These are phyloP conservation scores for Penicillium sp. DNA, from an alignment of 2,329 filamentous ascomycete species.

Conservation along the genomic window DNA sequence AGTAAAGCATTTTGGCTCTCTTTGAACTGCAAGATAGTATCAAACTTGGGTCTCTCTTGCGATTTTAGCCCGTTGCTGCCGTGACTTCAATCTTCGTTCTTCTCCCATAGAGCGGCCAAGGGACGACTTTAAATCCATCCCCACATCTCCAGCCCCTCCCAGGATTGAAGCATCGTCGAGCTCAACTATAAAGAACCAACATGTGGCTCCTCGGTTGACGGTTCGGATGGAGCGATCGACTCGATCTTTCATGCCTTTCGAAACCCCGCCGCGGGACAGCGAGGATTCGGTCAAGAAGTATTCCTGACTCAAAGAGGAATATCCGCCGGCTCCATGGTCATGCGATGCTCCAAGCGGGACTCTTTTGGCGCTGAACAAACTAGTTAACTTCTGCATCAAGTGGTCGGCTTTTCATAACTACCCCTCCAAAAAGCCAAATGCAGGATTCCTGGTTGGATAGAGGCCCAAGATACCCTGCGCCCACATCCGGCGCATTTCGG, in stretches of 20 bases:
- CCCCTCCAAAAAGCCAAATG: background rate
- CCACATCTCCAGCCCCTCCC: slow-evolving; percentile 4
- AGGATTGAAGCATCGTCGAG: background rate
- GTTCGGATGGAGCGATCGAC: background rate
- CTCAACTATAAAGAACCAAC: background rate
- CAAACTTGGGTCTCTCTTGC: background rate
- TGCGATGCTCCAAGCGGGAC: background rate
- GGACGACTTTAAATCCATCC: slow-evolving; percentile 7
- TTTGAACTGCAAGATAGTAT: background rate
- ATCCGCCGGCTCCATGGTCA: slow-evolving; percentile 13
- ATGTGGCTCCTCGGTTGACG: slow-evolving; percentile 19
- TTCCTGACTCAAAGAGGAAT: slow-evolving; percentile 16
- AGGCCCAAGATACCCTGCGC: background rate
- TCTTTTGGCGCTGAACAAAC: background rate
- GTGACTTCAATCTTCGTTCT: background rate
- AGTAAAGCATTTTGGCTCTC: slow-evolving; percentile 11
- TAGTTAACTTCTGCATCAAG: background rate
- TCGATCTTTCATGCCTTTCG: background rate
- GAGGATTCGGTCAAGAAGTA: slow-evolving; percentile 7
- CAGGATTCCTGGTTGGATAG: slow-evolving; percentile 1
- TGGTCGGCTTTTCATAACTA: no score
- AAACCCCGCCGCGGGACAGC: slow-evolving; percentile 6
- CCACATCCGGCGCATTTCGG: background rate
- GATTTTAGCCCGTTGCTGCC: background rate
- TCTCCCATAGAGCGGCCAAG: background rate